Evolutionary conservation across 2,329 filamentous ascomycete species (phyloP).

Genomic region (Neofusicoccum cordaticola): DNA sequence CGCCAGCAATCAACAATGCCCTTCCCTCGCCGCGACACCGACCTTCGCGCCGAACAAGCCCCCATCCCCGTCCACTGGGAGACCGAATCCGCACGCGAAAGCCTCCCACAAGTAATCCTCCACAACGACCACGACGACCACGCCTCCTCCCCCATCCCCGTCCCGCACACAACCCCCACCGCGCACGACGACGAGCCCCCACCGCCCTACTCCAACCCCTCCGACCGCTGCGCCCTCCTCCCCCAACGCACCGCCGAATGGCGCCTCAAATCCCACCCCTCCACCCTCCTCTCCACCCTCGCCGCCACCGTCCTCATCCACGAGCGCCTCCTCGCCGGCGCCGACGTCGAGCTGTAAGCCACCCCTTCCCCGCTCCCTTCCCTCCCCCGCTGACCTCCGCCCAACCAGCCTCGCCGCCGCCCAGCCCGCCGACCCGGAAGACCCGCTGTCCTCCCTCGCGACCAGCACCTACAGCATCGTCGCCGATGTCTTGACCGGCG

Average conservation of each 20-base stretch:
- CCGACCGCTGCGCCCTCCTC: neutral
- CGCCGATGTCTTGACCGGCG: neutral
- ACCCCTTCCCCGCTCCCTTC: no score
- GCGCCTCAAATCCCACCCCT: neutral
- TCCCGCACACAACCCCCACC: no score
- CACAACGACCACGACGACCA: neutral
- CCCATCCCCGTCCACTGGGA: neutral
- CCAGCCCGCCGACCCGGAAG: neutral
- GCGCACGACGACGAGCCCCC: neutral
- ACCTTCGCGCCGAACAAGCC: neutral
- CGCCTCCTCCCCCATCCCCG: neutral
- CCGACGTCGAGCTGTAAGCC: neutral
- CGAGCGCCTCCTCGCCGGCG: neutral
- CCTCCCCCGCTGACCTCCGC: neutral
- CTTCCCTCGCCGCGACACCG: no score
- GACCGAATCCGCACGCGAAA: neutral
- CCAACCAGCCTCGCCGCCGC: neutral
- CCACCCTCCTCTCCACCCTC: neutral
- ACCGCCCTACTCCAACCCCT: neutral
- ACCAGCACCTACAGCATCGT: neutral
- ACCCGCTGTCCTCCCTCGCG: neutral
- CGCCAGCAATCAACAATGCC: no score
- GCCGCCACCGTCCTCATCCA: neutral
- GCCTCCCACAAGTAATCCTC: neutral
- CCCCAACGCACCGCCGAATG: neutral